Evolutionary conservation across 1,284 basidiomycete genomes (phyloP).

Genomic region (Malassezia sympodialis): DNA sequence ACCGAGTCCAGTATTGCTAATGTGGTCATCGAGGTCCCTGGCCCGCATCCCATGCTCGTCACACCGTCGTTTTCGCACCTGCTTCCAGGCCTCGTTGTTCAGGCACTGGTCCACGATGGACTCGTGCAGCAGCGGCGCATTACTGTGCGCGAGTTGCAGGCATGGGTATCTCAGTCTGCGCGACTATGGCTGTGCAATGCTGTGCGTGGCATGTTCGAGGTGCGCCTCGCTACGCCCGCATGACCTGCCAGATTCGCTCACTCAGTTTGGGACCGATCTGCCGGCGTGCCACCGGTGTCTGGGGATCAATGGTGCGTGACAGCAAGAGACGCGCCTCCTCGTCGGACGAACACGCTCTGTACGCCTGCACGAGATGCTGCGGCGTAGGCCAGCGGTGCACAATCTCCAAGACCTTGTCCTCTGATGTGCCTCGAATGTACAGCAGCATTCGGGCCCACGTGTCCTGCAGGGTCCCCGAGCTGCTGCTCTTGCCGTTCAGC

Average conservation of each 20-base stretch:
- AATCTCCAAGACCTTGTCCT: conserved; percentile 52
- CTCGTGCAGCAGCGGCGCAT: not conserved
- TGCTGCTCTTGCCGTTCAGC: conserved; percentile 52
- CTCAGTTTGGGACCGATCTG: conserved; percentile 13
- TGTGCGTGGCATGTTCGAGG: conserved; percentile 16
- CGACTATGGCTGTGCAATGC: conserved; percentile 16
- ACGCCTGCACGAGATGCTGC: conserved; percentile 49
- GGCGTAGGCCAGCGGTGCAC: conserved; percentile 52
- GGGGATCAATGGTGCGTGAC: not conserved
- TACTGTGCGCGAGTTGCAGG: not conserved
- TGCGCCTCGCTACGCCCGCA: conserved; percentile 1
- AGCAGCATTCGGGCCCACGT: conserved; percentile 54
- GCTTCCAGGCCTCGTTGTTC: conserved; percentile 10
- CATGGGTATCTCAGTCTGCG: not conserved
- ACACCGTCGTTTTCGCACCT: conserved; percentile 6
- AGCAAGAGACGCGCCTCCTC: not conserved
- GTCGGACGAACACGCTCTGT: conserved; percentile 21
- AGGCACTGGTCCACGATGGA: conserved; percentile 6
- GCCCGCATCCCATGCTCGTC: not conserved
- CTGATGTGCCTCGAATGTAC: conserved; percentile 53
- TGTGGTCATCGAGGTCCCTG: conserved; percentile 5
- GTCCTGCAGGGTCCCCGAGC: conserved; percentile 50
- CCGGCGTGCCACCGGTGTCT: conserved; percentile 1
- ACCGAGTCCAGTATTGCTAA: conserved; percentile 19
- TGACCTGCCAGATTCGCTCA: conserved; percentile 2